These are phyloP conservation scores for Cercophora sp. DNA, from an alignment of 495 filamentous ascomycete genomes.

Conservation along the genomic window DNA sequence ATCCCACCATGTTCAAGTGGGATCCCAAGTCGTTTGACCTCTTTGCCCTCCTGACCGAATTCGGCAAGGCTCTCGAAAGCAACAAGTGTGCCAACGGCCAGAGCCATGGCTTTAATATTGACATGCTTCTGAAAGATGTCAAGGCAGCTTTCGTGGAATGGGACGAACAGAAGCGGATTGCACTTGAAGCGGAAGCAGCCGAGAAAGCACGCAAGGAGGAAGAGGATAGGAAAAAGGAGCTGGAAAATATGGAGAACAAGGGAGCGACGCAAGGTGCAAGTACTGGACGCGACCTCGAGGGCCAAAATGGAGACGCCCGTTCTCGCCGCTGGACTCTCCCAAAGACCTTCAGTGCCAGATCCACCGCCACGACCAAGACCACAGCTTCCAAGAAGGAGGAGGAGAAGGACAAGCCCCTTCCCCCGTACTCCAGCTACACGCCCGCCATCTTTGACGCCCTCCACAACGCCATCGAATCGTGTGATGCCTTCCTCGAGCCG, in stretches of 20 bases:
- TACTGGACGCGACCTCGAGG: background rate
- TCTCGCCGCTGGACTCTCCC: background rate
- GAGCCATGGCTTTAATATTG: background rate
- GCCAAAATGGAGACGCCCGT: background rate
- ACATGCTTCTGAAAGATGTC: background rate
- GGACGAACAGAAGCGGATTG: background rate
- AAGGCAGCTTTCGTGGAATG: background rate
- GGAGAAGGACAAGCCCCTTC: slow-evolving; percentile 6
- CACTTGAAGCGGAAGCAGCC: too few relatives aligned
- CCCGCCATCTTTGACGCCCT: slow-evolving; percentile 15
- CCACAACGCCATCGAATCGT: slow-evolving; percentile 16
- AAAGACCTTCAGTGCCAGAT: background rate
- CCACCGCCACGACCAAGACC: background rate
- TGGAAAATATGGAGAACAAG: too few relatives aligned
- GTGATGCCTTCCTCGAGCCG: slow-evolving; percentile 10
- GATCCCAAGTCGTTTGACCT: slow-evolving; percentile 31
- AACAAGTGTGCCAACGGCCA: background rate
- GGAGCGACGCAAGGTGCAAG: background rate
- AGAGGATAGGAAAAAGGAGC: too few relatives aligned
- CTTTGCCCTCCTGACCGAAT: slow-evolving; percentile 21
- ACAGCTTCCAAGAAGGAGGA: background rate
- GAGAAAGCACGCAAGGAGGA: background rate
- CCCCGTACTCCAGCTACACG: slow-evolving; percentile 11
- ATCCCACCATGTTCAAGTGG: slow-evolving; percentile 35
- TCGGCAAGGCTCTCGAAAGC: slow-evolving; percentile 11